These are phyloP conservation scores for Paramecium bursaria DNA, from an alignment of 73 alveolate genomes.

Conservation along the genomic window DNA sequence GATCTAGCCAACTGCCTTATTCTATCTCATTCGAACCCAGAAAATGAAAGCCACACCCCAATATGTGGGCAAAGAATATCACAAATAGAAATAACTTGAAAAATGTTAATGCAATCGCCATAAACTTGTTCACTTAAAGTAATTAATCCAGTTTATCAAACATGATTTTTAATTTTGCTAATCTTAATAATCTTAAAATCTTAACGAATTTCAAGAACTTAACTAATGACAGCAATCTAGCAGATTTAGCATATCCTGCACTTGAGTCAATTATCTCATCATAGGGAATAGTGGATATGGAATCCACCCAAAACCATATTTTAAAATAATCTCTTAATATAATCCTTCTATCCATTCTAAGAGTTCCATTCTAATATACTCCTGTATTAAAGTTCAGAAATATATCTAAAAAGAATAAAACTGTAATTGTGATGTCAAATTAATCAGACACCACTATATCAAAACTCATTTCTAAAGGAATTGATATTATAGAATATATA, in stretches of 20 bases:
- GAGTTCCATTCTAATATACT: slow-evolving; percentile 75
- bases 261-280: slow-evolving; percentile 18
- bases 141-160: neutral
- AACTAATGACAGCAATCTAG: slow-evolving; percentile 11
- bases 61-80: slow-evolving; percentile 18
- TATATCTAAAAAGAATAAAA: slow-evolving; percentile 54
- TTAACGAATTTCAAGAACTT: slow-evolving; percentile 23
- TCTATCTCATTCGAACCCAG: too few species aligned
- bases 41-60: slow-evolving; percentile 35
- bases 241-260: neutral
- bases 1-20: too few species aligned
- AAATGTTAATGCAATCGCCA: neutral
- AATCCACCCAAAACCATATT: slow-evolving; percentile 60
- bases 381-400: slow-evolving; percentile 76
- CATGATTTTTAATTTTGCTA: slow-evolving; percentile 43
- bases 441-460: slow-evolving; percentile 1
- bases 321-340: slow-evolving; percentile 72
- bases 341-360: slow-evolving; percentile 50
- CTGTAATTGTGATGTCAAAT: slow-evolving; percentile 10
- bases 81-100: slow-evolving; percentile 25
- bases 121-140: neutral
- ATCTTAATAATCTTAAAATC: slow-evolving; percentile 15
- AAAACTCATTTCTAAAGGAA: slow-evolving; percentile 41
- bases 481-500: neutral
- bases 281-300: slow-evolving; percentile 40